phyloP scores from a whole-genome alignment of 768 basidiomycete species.

The Phlegmacium glaucopus region DNA sequence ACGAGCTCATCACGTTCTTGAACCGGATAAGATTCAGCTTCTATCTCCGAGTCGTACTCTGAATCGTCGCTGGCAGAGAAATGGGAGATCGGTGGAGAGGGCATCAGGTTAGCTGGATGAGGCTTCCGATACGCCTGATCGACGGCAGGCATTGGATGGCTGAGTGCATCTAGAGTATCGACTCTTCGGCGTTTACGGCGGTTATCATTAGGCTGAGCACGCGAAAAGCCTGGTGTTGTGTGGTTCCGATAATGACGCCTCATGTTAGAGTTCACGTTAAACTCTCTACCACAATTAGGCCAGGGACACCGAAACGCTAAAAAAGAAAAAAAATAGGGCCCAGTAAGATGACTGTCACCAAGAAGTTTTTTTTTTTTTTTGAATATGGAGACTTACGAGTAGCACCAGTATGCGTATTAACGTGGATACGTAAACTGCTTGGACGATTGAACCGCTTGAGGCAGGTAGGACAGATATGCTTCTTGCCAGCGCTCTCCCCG shows the following conservation, averaged over 20 bases:
- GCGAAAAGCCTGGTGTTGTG: constrained; percentile 29
- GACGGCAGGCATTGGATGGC: neutral
- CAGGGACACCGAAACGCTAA: constrained; percentile 73
- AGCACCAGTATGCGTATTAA: constrained; percentile 66
- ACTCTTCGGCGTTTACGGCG: constrained; percentile 25
- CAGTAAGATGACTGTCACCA: constrained; percentile 4
- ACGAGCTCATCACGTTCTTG: constrained; percentile 21
- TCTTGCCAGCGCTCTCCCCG: constrained; percentile 28
- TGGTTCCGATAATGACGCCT: constrained; percentile 77
- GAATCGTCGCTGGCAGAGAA: constrained; percentile 24
- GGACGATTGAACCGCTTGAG: constrained; percentile 67
- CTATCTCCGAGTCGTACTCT: constrained; percentile 19
- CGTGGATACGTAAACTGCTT: constrained; percentile 61
- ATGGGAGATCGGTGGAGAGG: constrained; percentile 18
- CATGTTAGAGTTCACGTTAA: constrained; percentile 87
- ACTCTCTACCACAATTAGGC: constrained; percentile 71
- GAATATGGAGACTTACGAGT: constrained; percentile 54
- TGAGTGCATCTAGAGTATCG: constrained; percentile 1
- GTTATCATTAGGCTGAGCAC: constrained; percentile 22
- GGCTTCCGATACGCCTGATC: neutral
- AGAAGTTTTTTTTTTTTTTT: neutral
- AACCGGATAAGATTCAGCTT: constrained; percentile 7
- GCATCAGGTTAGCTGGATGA: neutral
- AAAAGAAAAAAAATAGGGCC: constrained; percentile 1
- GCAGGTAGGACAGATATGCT: constrained; percentile 52